These are phyloP conservation scores for Castanea sativa DNA, from an alignment of 306 rosid genomes.

Conservation along the genomic window DNA sequence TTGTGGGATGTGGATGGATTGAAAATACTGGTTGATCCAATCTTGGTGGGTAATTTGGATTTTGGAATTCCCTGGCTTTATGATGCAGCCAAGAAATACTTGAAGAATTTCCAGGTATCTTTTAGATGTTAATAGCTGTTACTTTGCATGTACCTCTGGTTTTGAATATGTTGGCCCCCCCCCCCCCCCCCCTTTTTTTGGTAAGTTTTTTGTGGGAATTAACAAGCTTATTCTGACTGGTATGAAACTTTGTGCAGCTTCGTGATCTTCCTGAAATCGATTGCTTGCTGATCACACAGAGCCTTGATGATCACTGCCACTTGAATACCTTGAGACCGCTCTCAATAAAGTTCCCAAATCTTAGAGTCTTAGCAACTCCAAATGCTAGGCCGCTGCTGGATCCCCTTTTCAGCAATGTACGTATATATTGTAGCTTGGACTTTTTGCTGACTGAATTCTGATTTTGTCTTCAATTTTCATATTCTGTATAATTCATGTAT, in stretches of 20 bases:
- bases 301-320: conserved; percentile 98
- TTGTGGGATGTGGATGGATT: conserved; percentile 70
- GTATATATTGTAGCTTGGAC: conserved; percentile 15
- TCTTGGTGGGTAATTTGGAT: conserved; percentile 93
- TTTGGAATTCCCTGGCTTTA: conserved; percentile 96
- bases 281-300: conserved; percentile 82
- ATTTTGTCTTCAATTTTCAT: neutral
- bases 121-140: conserved; percentile 6
- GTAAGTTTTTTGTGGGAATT: neutral
- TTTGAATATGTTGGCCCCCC: conserved; percentile 6
- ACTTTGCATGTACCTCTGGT: neutral
- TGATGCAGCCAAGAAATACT: conserved; percentile 81
- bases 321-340: conserved; percentile 81
- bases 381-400: conserved; percentile 74
- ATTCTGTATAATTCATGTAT: neutral
- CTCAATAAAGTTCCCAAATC: conserved; percentile 60
- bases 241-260: conserved; percentile 61
- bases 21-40: conserved; percentile 81
- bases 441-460: neutral
- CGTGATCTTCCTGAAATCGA: conserved; percentile 84
- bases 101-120: conserved; percentile 74
- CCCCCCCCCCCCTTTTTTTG: neutral
- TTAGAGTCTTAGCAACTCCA: conserved; percentile 73
- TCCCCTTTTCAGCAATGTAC: conserved; percentile 81
- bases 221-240: conserved; percentile 29